A percentile compares a stretch with the other conserved stretches of the same genome.
phyloP scores from a whole-genome alignment of 768 basidiomycete genomes.

The Lentinula aciculospora region DNA sequence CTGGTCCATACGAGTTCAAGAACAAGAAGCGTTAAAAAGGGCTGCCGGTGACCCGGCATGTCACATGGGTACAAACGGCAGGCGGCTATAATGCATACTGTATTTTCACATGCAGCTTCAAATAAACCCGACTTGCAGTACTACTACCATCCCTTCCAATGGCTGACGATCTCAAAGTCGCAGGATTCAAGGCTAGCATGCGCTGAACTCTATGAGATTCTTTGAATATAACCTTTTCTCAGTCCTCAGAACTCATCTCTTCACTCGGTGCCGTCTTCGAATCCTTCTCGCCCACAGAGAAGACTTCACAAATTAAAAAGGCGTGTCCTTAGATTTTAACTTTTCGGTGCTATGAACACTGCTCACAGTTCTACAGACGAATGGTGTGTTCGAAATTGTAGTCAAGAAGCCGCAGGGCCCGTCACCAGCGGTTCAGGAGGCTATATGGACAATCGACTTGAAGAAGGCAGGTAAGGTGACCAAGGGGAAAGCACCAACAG shows the following conservation, averaged over 20 bases:
- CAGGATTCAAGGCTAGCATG: conserved; percentile 62
- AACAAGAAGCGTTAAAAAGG: not conserved
- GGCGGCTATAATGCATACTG: no score
- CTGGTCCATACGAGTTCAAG: not conserved
- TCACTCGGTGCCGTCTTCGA: conserved; percentile 48
- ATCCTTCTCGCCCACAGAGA: conserved; percentile 54
- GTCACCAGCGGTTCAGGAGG: conserved; percentile 36
- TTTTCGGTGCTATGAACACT: not conserved
- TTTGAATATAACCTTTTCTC: not conserved
- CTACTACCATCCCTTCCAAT: conserved; percentile 15
- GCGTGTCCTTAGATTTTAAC: conserved; percentile 24
- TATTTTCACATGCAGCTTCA: not conserved
- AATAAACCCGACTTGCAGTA: not conserved
- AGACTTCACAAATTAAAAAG: conserved; percentile 70
- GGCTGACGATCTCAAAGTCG: conserved; percentile 49
- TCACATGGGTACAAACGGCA: no score
- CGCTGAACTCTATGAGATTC: no score
- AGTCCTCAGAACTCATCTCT: conserved; percentile 68
- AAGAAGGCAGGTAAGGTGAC: conserved; percentile 78
- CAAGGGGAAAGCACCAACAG: conserved; percentile 54
- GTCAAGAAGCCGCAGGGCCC: conserved; percentile 64
- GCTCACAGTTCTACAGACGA: conserved; percentile 45
- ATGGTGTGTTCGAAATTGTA: conserved; percentile 83
- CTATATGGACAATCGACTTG: conserved; percentile 87
- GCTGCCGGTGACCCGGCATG: not conserved